These are phyloP conservation scores for Aegilops umbellulata DNA, from an alignment of 176 grass and related monocot genomes.

Conservation along the genomic window DNA sequence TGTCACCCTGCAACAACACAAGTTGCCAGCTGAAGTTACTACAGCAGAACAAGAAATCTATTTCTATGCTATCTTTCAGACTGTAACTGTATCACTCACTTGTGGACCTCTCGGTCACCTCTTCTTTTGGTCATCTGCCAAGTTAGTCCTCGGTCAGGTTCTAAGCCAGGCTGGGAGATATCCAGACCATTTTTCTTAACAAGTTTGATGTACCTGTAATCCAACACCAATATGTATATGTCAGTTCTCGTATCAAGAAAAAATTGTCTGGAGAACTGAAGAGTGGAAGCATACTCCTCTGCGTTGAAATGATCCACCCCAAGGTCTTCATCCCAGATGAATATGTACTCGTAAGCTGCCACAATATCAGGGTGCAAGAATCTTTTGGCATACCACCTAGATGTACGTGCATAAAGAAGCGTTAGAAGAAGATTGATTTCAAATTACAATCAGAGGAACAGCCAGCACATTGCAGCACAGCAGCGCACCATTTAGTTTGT, in stretches of 20 bases:
- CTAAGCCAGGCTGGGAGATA: constrained; percentile 84
- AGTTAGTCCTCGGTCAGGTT: constrained; percentile 58
- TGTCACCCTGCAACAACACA: constrained; percentile 40
- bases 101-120: constrained; percentile 79
- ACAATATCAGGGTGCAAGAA: constrained; percentile 95
- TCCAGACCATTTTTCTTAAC: constrained; percentile 79
- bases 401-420: constrained; percentile 1
- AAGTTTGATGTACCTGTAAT: constrained; percentile 73
- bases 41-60: neutral
- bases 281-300: constrained; percentile 65
- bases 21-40: constrained; percentile 1
- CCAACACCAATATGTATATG: neutral
- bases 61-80: neutral
- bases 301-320: constrained; percentile 92
- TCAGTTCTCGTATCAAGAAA: neutral
- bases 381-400: constrained; percentile 86
- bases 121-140: constrained; percentile 97
- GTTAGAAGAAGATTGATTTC: neutral
- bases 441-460: neutral
- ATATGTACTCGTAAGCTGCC: constrained; percentile 82
- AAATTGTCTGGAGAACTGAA: neutral
- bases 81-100: constrained; percentile 46
- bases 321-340: constrained; percentile 97
- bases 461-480: neutral
- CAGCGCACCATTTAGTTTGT: constrained; percentile 69